Base-by-base conservation (phyloP, 2,329 filamentous ascomycete species). In the Trichoderma lentiforme region DNA sequence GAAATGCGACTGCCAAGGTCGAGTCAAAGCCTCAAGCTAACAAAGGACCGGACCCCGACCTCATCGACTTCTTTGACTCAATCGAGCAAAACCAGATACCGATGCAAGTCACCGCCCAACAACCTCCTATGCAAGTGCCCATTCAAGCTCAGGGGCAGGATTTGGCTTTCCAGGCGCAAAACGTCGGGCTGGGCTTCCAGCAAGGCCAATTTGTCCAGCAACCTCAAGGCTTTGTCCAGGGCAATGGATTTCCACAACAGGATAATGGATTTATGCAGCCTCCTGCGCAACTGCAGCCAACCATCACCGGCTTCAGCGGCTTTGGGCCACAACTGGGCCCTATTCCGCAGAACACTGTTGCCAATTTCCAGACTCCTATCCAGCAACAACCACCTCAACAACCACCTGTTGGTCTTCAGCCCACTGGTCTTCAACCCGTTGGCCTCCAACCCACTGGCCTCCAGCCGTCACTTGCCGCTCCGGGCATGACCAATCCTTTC, bases 61-160 rank as follows among this genome's bases (percentile, higher is more conserved):
- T 97, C 73, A 98, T 97, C 79, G 96, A 95, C 84, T 98, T 97
- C 82, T 97, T 97, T 80, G 95, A 92, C 78, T 95, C 94, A 6
- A 97, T 97, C 77, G 95, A 98, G 78, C 90, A 94, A 79, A 94
- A 95, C 74, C 94, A 96, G 80, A 93, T 93, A 66, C 86, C 91
- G 1, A 88, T 93, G 86, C 85, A 87, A 74, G 77, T 84, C 21
- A 81, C 82, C 51, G 74, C 81, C 1, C 83, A 83, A 68, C 79
- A 79, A 47, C 76, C 74, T n/a, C 68, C 60, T 43, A 21, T 71
- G 32, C 68, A 58, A 77, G 47, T 61, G n/a, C 71, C 73, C 26
- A 77, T 78, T 30, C 79, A 82, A 53, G 47, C 80, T 71, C 78
- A 84, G 76, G 72, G 60, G 8, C 53, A n/a, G 75, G 77, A 71